A percentile compares a stretch with the other conserved stretches of the same genome.
phyloP scores from a whole-genome alignment of 129 eudicot species.

The Centrapalus pauciflorus region DNA sequence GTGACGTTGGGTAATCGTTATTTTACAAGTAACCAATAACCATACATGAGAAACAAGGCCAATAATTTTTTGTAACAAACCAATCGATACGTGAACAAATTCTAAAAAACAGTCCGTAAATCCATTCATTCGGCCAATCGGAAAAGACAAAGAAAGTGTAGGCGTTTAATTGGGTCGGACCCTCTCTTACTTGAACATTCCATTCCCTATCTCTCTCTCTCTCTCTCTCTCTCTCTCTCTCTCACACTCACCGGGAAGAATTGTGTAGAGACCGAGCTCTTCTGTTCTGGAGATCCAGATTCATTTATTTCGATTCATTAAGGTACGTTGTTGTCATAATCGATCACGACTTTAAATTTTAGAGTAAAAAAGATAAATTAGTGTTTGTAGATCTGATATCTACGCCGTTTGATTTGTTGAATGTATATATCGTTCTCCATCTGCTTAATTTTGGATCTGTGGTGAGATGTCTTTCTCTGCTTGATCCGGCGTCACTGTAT shows the following conservation, averaged over 20 bases:
- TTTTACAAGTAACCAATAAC: no score
- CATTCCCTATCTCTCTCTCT: background rate
- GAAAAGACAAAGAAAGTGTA: background rate
- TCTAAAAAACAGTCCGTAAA: no score
- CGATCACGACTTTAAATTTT: background rate
- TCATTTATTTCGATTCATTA: constrained; percentile 3
- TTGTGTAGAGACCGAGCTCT: no score
- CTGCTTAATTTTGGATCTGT: constrained; percentile 21
- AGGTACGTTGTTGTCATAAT: background rate
- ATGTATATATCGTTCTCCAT: constrained; percentile 8
- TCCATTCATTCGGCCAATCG: no score
- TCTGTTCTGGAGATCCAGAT: constrained; percentile 20
- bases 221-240: background rate
- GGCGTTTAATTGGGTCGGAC: background rate
- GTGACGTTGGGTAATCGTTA: no score
- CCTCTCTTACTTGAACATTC: background rate
- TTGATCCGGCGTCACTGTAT: background rate
- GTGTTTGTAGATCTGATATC: constrained; percentile 13
- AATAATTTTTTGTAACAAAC: no score
- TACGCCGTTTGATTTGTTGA: constrained; percentile 19
- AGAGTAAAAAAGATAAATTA: background rate
- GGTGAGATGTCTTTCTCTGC: background rate
- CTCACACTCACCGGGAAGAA: background rate
- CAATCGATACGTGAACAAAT: no score
- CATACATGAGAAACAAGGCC: no score